Percentiles rank a stretch among this genome's conserved stretches.
Evolutionary conservation across 441 rosid species (phyloP).

Genomic region (Adansonia rubrostipa): DNA sequence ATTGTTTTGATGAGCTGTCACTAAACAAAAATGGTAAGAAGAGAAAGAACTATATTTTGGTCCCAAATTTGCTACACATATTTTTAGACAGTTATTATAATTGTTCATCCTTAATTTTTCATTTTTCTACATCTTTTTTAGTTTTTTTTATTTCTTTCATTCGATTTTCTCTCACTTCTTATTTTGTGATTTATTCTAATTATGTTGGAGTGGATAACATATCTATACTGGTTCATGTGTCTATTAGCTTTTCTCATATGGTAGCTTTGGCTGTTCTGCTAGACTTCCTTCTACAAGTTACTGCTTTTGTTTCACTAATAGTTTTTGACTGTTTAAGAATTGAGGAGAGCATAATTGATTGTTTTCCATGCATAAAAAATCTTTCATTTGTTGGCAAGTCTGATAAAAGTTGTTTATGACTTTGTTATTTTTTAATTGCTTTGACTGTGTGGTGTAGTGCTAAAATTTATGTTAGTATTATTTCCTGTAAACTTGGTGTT

Average conservation of each 20-base stretch:
- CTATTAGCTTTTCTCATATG: constrained; percentile 19
- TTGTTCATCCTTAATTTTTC: too few species aligned
- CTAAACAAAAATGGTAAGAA: too few species aligned
- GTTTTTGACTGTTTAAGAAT: constrained; percentile 82
- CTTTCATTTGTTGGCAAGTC: constrained; percentile 55
- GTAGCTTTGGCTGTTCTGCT: constrained; percentile 92
- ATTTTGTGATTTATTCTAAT: constrained; percentile 13
- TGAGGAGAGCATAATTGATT: constrained; percentile 79
- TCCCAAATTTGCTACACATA: too few species aligned
- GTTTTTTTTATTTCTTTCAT: constrained; percentile 4
- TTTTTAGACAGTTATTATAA: too few species aligned
- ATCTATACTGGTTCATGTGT: constrained; percentile 70
- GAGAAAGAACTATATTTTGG: too few species aligned
- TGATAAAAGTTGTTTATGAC: constrained; percentile 45
- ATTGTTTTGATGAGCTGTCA: too few species aligned
- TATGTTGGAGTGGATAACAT: constrained; percentile 87
- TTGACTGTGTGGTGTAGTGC: background rate
- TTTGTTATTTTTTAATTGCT: constrained; percentile 5
- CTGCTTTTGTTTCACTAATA: constrained; percentile 96
- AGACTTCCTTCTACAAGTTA: constrained; percentile 96
- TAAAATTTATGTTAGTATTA: background rate
- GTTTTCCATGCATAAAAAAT: constrained; percentile 83
- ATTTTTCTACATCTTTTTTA: background rate
- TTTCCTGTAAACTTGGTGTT: background rate
- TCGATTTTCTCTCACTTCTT: constrained; percentile 1